Conservation (phyloP, 495 filamentous ascomycete species). For the Xylaria telfairii region DNA sequence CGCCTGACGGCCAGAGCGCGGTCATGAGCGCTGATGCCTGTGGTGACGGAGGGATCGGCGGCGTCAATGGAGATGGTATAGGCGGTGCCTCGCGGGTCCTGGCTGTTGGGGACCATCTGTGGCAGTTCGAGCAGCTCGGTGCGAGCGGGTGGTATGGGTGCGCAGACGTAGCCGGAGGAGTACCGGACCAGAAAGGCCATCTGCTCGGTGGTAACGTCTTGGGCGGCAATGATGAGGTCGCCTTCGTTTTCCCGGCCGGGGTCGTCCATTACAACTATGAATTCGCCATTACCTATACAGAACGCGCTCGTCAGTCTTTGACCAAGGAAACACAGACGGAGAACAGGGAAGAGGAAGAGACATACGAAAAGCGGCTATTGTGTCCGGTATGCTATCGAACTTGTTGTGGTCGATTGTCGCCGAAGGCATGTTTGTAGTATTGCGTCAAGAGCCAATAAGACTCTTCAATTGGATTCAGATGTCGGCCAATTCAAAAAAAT, state of each 20-base stretch:
- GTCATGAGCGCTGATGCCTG: conserved; percentile 89
- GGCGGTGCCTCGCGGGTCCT: conserved; percentile 87
- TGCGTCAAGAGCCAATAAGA: neutral
- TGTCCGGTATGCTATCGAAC: conserved; percentile 88
- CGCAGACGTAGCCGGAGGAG: conserved; percentile 89
- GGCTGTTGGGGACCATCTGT: conserved; percentile 83
- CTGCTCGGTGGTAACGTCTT: conserved; percentile 82
- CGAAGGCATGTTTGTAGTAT: conserved; percentile 45
- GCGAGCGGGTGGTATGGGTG: conserved; percentile 73
- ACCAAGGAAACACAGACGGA: neutral
- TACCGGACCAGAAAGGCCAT: conserved; percentile 95
- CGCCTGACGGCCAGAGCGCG: conserved; percentile 79
- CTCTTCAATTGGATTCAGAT: neutral
- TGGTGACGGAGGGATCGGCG: conserved; percentile 72
- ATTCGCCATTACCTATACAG: conserved; percentile 77
- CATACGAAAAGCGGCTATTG: conserved; percentile 84
- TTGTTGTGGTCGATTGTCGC: conserved; percentile 49
- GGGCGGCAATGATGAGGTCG: conserved; percentile 93
- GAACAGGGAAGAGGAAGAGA: conserved; percentile 23
- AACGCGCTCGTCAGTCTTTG: conserved; percentile 3
- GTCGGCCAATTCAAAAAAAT: neutral
- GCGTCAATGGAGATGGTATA: conserved; percentile 91
- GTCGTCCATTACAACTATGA: conserved; percentile 93
- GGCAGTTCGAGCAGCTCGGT: conserved; percentile 74
- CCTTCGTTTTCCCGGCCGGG: conserved; percentile 94